phyloP scores from a whole-genome alignment of 78 protist genomes.

The Chrysochromulina parva region DNA sequence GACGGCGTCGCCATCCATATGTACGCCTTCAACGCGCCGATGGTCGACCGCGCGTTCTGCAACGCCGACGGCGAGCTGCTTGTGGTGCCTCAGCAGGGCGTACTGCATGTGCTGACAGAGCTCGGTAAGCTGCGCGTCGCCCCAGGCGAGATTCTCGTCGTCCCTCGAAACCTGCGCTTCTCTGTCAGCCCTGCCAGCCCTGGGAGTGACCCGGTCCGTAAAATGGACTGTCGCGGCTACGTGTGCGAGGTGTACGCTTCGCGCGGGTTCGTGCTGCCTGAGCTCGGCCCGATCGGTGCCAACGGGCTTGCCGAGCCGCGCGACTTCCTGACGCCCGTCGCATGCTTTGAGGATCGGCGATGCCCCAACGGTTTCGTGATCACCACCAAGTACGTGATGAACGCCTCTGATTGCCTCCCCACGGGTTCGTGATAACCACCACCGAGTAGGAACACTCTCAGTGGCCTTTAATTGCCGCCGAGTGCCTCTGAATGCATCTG shows the following conservation, averaged over 20 bases:
- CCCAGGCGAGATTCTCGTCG: neutral
- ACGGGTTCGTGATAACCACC: no score
- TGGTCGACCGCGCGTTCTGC: constrained; percentile 68
- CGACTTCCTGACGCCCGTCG: neutral
- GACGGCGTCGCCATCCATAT: constrained; percentile 83
- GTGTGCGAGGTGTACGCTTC: neutral
- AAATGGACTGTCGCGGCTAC: constrained; percentile 10
- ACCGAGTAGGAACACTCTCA: no score
- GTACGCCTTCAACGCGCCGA: constrained; percentile 59
- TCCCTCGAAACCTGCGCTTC: constrained; percentile 4
- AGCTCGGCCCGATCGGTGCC: constrained; percentile 16
- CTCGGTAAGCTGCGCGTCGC: neutral
- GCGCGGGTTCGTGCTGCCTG: neutral
- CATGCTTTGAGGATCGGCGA: neutral
- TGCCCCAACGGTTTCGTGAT: constrained; percentile 18
- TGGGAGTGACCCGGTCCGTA: no score
- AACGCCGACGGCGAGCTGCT: constrained; percentile 92
- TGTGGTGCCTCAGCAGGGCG: constrained; percentile 47
- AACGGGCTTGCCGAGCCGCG: constrained; percentile 28
- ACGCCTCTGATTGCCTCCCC: no score
- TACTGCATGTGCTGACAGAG: neutral
- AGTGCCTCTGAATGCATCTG: no score
- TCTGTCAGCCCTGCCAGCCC: neutral
- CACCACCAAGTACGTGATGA: constrained; percentile 66
- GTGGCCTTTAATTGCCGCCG: no score